Conservation (phyloP, 1,284 basidiomycete species). For the Cryptococcus sp. region DNA sequence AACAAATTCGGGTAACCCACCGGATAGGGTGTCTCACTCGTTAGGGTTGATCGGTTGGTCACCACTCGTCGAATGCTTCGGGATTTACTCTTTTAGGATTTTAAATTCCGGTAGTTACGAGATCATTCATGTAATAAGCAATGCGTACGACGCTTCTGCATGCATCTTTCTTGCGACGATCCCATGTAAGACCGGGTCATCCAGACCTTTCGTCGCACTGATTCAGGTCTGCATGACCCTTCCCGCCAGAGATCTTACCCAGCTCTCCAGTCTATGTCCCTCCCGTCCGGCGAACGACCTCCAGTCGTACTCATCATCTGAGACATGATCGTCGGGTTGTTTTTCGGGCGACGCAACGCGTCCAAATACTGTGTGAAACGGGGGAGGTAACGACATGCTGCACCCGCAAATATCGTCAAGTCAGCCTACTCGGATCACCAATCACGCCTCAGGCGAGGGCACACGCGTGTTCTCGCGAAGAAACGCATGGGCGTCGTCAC, state of each 20-base stretch:
- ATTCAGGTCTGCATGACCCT: too few species aligned
- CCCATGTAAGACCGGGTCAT: background rate
- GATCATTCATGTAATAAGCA: conserved; percentile 4
- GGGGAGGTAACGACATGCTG: conserved; percentile 13
- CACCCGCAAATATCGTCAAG: background rate
- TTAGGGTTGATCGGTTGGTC: too few species aligned
- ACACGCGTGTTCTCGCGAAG: background rate
- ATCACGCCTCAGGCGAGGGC: background rate
- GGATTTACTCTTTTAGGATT: too few species aligned
- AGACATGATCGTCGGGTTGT: background rate
- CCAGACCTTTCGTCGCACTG: too few species aligned
- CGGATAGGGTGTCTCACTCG: too few species aligned
- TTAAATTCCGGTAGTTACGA: too few species aligned
- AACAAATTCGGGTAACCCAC: too few species aligned
- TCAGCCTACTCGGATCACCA: background rate
- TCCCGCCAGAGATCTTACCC: too few species aligned
- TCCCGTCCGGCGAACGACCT: background rate
- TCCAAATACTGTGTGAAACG: conserved; percentile 12
- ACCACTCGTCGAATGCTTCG: too few species aligned
- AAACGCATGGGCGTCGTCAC: conserved; percentile 2
- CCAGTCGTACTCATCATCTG: background rate
- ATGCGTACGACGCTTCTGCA: too few species aligned
- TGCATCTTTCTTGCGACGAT: background rate
- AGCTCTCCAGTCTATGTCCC: too few species aligned
- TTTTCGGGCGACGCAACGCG: conserved; percentile 3